A percentile compares a stretch with the other conserved stretches of the same genome.
These are phyloP conservation scores for Boletus reticulatus DNA, from an alignment of 768 basidiomycete genomes.

Conservation along the genomic window DNA sequence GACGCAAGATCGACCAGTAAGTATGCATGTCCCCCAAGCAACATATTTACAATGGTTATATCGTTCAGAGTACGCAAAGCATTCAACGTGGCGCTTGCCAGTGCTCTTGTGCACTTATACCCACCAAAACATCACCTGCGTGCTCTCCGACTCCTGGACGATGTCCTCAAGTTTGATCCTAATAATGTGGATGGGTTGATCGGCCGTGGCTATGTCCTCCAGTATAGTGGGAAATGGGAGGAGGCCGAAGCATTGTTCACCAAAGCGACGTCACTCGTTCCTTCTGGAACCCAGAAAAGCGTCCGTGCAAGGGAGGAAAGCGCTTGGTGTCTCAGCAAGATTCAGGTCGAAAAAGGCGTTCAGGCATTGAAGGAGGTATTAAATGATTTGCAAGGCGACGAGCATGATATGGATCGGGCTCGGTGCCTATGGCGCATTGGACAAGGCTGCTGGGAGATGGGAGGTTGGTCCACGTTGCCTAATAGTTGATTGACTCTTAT, in stretches of 20 bases:
- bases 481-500: not conserved
- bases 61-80: conserved; percentile 56
- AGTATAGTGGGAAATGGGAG: conserved; percentile 61
- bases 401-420: conserved; percentile 59
- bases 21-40: conserved; percentile 13
- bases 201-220: conserved; percentile 70
- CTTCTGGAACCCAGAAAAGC: conserved; percentile 44
- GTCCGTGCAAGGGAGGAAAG: conserved; percentile 75
- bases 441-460: conserved; percentile 66
- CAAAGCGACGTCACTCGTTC: conserved; percentile 47
- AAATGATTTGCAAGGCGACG: conserved; percentile 41
- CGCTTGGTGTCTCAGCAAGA: conserved; percentile 72
- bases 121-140: conserved; percentile 88
- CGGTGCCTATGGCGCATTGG: conserved; percentile 87
- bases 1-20: conserved; percentile 50
- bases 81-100: conserved; percentile 70
- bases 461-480: conserved; percentile 45
- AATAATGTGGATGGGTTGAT: conserved; percentile 66
- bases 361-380: conserved; percentile 49
- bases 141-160: conserved; percentile 71
- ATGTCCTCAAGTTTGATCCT: conserved; percentile 62
- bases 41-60: not conserved
- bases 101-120: conserved; percentile 78
- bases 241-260: conserved; percentile 65
- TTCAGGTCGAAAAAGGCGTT: conserved; percentile 51